Conservation (phyloP, 257 asterid species). For the Ligustrum vulgare region DNA sequence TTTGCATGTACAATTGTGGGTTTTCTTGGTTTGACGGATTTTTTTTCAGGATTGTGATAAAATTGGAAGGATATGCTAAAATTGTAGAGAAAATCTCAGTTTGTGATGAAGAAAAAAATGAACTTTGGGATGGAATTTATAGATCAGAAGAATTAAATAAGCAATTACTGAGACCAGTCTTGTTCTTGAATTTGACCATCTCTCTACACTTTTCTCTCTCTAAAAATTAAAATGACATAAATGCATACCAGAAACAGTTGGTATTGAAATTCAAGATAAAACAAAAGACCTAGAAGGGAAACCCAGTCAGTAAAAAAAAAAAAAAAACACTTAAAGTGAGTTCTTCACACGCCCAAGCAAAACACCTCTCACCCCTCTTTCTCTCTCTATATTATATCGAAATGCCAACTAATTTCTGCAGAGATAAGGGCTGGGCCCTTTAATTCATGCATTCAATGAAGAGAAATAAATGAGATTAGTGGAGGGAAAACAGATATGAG, state of each 20-base stretch:
- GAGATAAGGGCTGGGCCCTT: constrained; percentile 53
- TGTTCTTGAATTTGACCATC: constrained; percentile 56
- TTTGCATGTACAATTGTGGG: constrained; percentile 11
- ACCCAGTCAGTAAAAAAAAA: constrained; percentile 17
- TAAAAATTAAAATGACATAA: constrained; percentile 57
- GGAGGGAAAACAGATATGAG: constrained; percentile 41
- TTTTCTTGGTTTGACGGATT: background rate
- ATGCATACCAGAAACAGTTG: constrained; percentile 64
- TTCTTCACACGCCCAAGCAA: constrained; percentile 28
- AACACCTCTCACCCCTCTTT: background rate
- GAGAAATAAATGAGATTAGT: constrained; percentile 77
- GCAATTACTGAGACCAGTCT: constrained; percentile 68
- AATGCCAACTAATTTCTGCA: constrained; percentile 56
- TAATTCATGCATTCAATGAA: constrained; percentile 72
- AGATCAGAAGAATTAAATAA: constrained; percentile 40
- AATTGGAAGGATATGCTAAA: constrained; percentile 1
- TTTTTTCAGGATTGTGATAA: background rate
- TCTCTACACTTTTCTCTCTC: constrained; percentile 32
- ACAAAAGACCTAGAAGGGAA: constrained; percentile 26
- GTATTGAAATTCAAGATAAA: constrained; percentile 28
- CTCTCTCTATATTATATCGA: constrained; percentile 35
- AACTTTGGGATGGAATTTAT: constrained; percentile 41
- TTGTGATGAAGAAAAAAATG: constrained; percentile 33
- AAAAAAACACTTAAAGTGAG: constrained; percentile 26
- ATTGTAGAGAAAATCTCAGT: background rate